Conservation (phyloP, 495 filamentous ascomycete genomes). For the Aspergillus incahuasiensis region DNA sequence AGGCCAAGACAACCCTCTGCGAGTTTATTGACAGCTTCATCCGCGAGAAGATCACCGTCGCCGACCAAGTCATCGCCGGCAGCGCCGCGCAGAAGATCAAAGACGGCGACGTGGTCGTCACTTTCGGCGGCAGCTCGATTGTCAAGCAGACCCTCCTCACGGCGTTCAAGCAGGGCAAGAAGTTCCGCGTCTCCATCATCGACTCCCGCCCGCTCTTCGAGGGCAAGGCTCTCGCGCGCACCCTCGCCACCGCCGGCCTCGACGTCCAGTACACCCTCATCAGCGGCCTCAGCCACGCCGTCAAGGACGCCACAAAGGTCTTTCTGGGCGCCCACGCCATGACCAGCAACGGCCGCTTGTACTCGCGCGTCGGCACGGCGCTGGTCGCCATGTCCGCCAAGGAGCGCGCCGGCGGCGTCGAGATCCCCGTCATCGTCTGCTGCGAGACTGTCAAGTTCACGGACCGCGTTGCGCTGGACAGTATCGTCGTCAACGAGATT, state of each 20-base stretch:
- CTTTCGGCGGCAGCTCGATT: constrained; percentile 82
- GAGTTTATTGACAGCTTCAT: constrained; percentile 86
- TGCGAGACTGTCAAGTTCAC: constrained; percentile 97
- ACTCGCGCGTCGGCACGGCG: constrained; percentile 82
- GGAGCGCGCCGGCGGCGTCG: constrained; percentile 50
- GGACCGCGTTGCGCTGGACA: constrained; percentile 82
- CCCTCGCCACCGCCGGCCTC: constrained; percentile 62
- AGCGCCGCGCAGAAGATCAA: constrained; percentile 71
- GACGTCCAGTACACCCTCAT: constrained; percentile 76
- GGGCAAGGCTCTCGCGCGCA: constrained; percentile 68
- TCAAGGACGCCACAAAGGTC: constrained; percentile 72
- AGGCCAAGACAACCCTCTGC: constrained; percentile 71
- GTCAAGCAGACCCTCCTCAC: constrained; percentile 73
- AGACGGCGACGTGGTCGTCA: constrained; percentile 77
- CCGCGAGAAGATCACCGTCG: constrained; percentile 79
- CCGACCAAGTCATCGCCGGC: constrained; percentile 75
- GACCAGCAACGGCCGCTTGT: constrained; percentile 84
- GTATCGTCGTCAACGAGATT: constrained; percentile 90
- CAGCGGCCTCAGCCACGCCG: constrained; percentile 65
- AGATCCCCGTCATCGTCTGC: constrained; percentile 79
- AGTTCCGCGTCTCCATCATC: constrained; percentile 78
- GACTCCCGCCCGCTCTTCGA: constrained; percentile 78
- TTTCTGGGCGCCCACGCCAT: constrained; percentile 86
- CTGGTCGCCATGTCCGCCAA: constrained; percentile 84
- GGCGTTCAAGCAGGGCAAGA: constrained; percentile 63